Base-by-base conservation (phyloP, 257 asterid species). In the Lavandula angustifolia region DNA sequence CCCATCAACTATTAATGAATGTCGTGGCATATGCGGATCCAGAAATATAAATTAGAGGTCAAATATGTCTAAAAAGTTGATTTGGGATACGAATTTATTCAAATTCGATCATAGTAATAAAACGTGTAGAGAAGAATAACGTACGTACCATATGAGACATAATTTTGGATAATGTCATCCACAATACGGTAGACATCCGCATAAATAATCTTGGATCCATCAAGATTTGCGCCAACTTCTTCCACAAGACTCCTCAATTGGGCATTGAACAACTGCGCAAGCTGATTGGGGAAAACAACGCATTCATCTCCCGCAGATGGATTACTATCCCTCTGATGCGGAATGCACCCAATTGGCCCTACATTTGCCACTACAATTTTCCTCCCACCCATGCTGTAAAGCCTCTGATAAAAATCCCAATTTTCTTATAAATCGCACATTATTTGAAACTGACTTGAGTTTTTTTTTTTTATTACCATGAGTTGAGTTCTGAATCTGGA, bases 301-400 rank as follows among this genome's bases (percentile, higher is more conserved):
- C 96, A 89, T 0, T 47, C 76, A 27, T 81, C 62, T 48, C 85
- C 91, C 6, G 81, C 80, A 8, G 70, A 43, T 65, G 88, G 90
- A 71, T 82, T 83, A 42, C 73, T 66, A 4, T 78, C 96, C 80
- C 90, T 86, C 58, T 79, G 75, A 71, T 43, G 84, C 44, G 96
- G 96, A 66, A 89, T 86, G 78, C 96, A 89, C 18, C 96, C 96
- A 59, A 89, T 81, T 2, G 95, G 94, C 54, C 96, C 96, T 3
- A 87, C 91, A 76, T 87, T 89, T 7, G 80, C 83, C 38, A 84
- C 83, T 0, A 81, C 35, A 2, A 89, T 44, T 59, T 73, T 84
- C 66, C 87, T 82, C 0, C 78, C 94, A 0, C 86, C 95, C 89
- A 89, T 66, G 4, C 53, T 46, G 55, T 84, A 78, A 6, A 89